A percentile compares a stretch with the other conserved stretches of the same genome.
Conservation (phyloP, 225 moss, liverwort and hornwort species). For the Sphagnum contortum region DNA sequence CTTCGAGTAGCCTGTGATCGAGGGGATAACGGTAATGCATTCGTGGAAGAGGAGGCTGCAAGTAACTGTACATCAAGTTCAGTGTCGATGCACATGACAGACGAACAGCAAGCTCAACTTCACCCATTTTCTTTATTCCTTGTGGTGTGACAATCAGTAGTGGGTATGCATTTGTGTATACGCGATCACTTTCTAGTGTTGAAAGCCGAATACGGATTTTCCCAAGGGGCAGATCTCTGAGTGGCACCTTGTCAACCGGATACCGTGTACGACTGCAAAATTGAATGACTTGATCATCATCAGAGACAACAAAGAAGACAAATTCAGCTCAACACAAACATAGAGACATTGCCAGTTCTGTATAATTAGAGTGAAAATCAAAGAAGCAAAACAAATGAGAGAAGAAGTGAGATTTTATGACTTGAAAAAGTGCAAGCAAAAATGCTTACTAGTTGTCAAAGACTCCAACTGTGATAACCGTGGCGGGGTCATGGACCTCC, state of each 20-base stretch:
- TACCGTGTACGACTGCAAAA: slow-evolving; percentile 46
- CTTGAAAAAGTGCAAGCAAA: not conserved
- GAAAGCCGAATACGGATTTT: slow-evolving; percentile 85
- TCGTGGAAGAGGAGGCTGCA: slow-evolving; percentile 63
- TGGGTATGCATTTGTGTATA: slow-evolving; percentile 81
- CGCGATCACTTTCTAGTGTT: slow-evolving; percentile 75
- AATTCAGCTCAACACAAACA: not conserved
- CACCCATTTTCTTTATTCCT: slow-evolving; percentile 93
- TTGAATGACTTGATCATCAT: not conserved
- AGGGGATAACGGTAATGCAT: slow-evolving; percentile 88
- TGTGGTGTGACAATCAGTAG: slow-evolving; percentile 73
- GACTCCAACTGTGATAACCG: slow-evolving; percentile 81
- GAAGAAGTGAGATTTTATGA: too few relatives aligned
- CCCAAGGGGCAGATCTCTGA: slow-evolving; percentile 67
- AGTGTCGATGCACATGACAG: slow-evolving; percentile 62
- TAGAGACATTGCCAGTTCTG: too few relatives aligned
- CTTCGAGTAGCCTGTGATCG: slow-evolving; percentile 42
- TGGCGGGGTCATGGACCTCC: slow-evolving; percentile 92
- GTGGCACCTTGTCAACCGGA: slow-evolving; percentile 20
- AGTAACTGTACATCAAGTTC: slow-evolving; percentile 65
- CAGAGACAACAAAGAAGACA: too few relatives aligned
- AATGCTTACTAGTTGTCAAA: slow-evolving; percentile 68
- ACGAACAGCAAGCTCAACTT: slow-evolving; percentile 66
- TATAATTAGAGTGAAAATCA: too few relatives aligned
- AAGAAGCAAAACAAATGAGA: too few relatives aligned